Conservation (phyloP, 495 filamentous ascomycete genomes). For the Cercophora samala region DNA sequence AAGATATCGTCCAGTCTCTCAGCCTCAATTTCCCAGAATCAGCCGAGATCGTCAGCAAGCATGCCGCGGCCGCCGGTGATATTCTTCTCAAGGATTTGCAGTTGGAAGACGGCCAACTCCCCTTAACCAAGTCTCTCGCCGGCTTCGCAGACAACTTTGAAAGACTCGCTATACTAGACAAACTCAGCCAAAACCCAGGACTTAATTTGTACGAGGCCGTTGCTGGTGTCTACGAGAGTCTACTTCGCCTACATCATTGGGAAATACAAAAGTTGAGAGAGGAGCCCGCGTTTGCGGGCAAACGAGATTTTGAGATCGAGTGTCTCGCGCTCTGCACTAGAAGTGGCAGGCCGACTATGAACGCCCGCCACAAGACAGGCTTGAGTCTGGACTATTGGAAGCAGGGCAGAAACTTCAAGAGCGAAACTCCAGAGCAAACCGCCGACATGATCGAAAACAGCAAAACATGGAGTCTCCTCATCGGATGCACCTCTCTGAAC, state of each 20-base stretch:
- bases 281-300: constrained; percentile 44
- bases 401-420: constrained; percentile 51
- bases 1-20: constrained; percentile 50
- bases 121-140: constrained; percentile 59
- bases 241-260: constrained; percentile 61
- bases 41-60: constrained; percentile 46
- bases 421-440: constrained; percentile 28
- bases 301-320: constrained; percentile 51
- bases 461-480: constrained; percentile 57
- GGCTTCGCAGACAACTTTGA: constrained; percentile 78
- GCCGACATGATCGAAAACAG: constrained; percentile 30
- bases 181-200: constrained; percentile 64
- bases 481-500: constrained; percentile 58
- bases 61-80: constrained; percentile 46
- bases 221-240: constrained; percentile 68
- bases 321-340: constrained; percentile 58
- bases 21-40: constrained; percentile 46
- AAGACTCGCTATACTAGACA: constrained; percentile 72
- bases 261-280: constrained; percentile 61
- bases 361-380: constrained; percentile 67
- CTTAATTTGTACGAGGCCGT: constrained; percentile 89
- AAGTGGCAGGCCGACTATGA: constrained; percentile 76
- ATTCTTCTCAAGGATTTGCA: constrained; percentile 56
- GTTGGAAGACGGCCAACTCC: constrained; percentile 43
- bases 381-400: constrained; percentile 86